A percentile compares a stretch with the other conserved stretches of the same genome.
phyloP scores from a whole-genome alignment of 305 asterid species.

The Withania somnifera region DNA sequence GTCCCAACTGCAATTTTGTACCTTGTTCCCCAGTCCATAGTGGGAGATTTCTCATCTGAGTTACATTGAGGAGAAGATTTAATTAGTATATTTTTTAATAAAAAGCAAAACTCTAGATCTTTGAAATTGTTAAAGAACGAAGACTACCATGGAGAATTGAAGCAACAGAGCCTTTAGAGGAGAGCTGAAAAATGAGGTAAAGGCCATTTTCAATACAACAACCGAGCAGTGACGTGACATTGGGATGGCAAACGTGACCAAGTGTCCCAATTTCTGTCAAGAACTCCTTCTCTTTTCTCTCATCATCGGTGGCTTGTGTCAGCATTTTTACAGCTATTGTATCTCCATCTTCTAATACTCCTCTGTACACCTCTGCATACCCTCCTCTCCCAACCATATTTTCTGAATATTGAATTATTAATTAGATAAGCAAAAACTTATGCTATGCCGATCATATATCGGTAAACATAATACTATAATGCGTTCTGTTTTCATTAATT shows the following conservation, averaged over 20 bases:
- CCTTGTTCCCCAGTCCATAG: constrained; percentile 79
- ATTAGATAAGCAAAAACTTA: neutral
- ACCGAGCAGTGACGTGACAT: constrained; percentile 67
- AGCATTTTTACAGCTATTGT: constrained; percentile 78
- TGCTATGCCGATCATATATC: too few relatives aligned
- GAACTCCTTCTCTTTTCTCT: constrained; percentile 83
- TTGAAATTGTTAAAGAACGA: neutral
- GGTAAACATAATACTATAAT: too few relatives aligned
- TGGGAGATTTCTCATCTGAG: constrained; percentile 44
- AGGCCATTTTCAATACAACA: constrained; percentile 90
- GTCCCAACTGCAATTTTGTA: constrained; percentile 72
- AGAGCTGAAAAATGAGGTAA: constrained; percentile 79
- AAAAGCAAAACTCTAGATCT: too few relatives aligned
- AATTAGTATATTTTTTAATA: too few relatives aligned
- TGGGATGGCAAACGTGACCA: constrained; percentile 77
- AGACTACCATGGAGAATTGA: constrained; percentile 74
- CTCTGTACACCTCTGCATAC: constrained; percentile 92
- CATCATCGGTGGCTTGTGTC: constrained; percentile 55
- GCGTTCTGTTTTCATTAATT: too few relatives aligned
- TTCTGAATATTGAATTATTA: constrained; percentile 19
- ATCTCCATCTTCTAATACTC: constrained; percentile 57
- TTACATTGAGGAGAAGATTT: too few relatives aligned
- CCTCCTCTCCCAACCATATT: constrained; percentile 95
- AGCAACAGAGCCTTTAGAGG: constrained; percentile 82
- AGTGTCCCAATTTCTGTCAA: constrained; percentile 82